These are phyloP conservation scores for Cephalotrichum gorgonifer DNA, from an alignment of 2,329 filamentous ascomycete genomes.

Conservation along the genomic window DNA sequence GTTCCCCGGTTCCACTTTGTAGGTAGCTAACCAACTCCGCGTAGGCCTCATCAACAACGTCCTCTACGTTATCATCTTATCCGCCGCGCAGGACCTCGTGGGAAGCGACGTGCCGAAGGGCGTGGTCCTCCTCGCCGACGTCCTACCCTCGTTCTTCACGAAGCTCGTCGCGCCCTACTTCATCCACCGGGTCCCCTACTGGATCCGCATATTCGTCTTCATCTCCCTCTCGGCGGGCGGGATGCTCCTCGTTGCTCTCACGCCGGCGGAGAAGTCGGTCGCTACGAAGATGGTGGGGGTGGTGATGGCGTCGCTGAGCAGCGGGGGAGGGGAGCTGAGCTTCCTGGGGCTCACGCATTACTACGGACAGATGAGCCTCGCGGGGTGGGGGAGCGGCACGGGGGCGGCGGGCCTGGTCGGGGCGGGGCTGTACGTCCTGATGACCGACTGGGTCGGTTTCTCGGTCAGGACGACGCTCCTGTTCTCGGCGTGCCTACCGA, in stretches of 20 bases:
- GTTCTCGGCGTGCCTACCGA: slow-evolving; percentile 67
- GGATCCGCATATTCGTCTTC: slow-evolving; percentile 62
- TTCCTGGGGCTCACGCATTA: slow-evolving; percentile 89
- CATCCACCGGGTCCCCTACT: slow-evolving; percentile 79
- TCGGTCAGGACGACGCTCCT: slow-evolving; percentile 66
- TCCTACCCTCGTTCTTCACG: slow-evolving; percentile 77
- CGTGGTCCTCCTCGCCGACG: slow-evolving; percentile 84
- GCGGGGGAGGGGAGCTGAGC: slow-evolving; percentile 79
- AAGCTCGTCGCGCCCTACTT: slow-evolving; percentile 91
- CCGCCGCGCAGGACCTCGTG: slow-evolving; percentile 89
- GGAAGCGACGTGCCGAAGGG: slow-evolving; percentile 77
- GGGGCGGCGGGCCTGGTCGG: slow-evolving; percentile 82
- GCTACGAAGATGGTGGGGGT: slow-evolving; percentile 72
- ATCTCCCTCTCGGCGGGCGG: slow-evolving; percentile 66
- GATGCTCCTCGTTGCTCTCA: slow-evolving; percentile 82
- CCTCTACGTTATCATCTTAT: slow-evolving; percentile 94
- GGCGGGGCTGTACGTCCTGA: slow-evolving; percentile 75
- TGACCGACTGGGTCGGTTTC: slow-evolving; percentile 72
- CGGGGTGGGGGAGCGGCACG: slow-evolving; percentile 86
- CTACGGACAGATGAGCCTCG: slow-evolving; percentile 79
- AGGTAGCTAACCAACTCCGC: slow-evolving; percentile 6
- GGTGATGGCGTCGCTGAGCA: slow-evolving; percentile 73
- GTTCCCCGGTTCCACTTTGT: neutral
- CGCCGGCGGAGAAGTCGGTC: slow-evolving; percentile 52
- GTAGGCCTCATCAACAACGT: slow-evolving; percentile 74